Percentiles rank a stretch among this genome's conserved stretches.
These are phyloP conservation scores for Kluyveromyces siamensis DNA, from an alignment of 805 yeast species.

Conservation along the genomic window DNA sequence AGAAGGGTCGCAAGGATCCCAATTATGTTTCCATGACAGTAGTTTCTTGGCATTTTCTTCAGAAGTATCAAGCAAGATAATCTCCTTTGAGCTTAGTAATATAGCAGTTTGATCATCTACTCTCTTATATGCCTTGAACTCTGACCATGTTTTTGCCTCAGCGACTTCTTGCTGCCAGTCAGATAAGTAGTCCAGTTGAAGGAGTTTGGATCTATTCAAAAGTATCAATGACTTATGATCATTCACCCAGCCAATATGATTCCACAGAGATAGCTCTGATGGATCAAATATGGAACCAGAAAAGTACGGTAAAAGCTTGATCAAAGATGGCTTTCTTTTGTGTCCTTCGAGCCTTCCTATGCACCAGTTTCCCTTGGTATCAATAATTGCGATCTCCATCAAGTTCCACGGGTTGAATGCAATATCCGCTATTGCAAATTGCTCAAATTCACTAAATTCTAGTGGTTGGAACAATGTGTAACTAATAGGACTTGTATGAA, in stretches of 20 bases:
- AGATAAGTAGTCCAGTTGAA: constrained; percentile 25
- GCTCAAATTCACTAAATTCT: constrained; percentile 18
- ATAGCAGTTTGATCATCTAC: constrained; percentile 34
- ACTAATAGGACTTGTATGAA: constrained; percentile 8
- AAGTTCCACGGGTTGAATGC: constrained; percentile 36
- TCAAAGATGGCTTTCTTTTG: constrained; percentile 6
- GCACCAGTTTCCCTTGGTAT: constrained; percentile 45
- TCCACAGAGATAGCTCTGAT: constrained; percentile 48
- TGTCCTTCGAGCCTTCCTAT: constrained; percentile 27
- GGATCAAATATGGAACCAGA: constrained; percentile 33
- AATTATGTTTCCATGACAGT: constrained; percentile 66
- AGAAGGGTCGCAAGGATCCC: constrained; percentile 47
- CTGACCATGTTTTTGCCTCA: constrained; percentile 46
- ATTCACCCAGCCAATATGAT: constrained; percentile 39
- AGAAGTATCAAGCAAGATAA: constrained; percentile 40
- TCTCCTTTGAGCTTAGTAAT: constrained; percentile 57
- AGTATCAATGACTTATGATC: constrained; percentile 24
- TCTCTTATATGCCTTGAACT: constrained; percentile 36
- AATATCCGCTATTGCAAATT: constrained; percentile 37
- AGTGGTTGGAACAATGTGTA: constrained; percentile 18
- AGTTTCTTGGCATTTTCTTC: constrained; percentile 34
- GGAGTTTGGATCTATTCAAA: constrained; percentile 37
- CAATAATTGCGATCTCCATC: constrained; percentile 36
- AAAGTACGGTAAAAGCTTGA: constrained; percentile 7
- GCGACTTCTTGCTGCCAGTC: constrained; percentile 30